Base-by-base conservation (phyloP, 2,329 filamentous ascomycete species). In the Lanzia echinophila region DNA sequence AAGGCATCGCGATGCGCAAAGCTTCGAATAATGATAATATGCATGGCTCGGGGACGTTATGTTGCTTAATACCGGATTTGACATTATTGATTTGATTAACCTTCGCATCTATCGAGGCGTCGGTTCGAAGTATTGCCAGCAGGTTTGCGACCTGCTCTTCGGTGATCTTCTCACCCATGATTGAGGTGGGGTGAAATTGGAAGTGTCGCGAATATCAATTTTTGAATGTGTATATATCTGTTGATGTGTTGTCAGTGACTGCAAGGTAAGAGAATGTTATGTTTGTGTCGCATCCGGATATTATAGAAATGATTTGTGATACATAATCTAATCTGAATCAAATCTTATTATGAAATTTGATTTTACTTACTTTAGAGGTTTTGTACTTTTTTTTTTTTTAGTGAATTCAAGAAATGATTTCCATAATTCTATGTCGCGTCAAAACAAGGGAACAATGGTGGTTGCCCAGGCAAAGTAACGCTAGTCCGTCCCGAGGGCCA, bases 61-160 rank as follows among this genome's bases (percentile, higher is more conserved):
- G 86, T 71, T 95, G 90, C 71, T 96, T 96, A 76, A 96, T 96
- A 69, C 84, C 82, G 42, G 88, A 90, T 72, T 96, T 95, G 71
- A 91, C 76, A 64, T 75, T 78, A 56, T 83, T 88, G 63, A 96
- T 81, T 51, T 81, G 79, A 60, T 82, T 76, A 59, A 90, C 78
- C 68, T 90, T 90, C 49, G 77, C 72, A 64, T 91, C 87, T 63
- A 88, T 75, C 47, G 82, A 78, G 36, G 79, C 77, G 63, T 88
- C 86, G 62, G 81, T 79, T 69, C 73, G 74, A 52, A 83, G 70
- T 57, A 81, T 71, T 44, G 72, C 70, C 59, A 75, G 64, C 59
- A 83, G 72, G 71, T 78, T 75, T 50, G 73, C 70, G 68, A 81
- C 79, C 73, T 81, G 78, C 67, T 79, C 72, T 62, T 82, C 79